Conservation (phyloP, 2,329 filamentous ascomycete genomes). For the Penicillium sp. region DNA sequence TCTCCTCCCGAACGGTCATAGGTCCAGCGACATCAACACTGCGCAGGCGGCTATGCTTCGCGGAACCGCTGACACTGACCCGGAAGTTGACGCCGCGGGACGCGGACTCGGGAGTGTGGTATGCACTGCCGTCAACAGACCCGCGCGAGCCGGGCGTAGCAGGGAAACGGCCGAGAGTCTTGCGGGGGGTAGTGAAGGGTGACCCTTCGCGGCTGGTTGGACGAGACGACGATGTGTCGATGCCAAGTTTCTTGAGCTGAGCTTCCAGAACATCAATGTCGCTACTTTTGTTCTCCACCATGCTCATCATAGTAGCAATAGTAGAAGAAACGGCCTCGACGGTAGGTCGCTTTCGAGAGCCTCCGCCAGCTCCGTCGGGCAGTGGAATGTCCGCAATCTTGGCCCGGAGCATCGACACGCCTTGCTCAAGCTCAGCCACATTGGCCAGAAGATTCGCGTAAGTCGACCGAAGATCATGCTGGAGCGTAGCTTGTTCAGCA, state of each 20-base stretch:
- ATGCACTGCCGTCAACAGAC: constrained; percentile 40
- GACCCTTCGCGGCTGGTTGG: constrained; percentile 39
- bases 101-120: constrained; percentile 45
- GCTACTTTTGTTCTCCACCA: constrained; percentile 87
- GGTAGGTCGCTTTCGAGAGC: constrained; percentile 63
- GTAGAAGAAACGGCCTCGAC: constrained; percentile 91
- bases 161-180: constrained; percentile 34
- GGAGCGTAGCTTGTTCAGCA: constrained; percentile 78
- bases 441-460: constrained; percentile 73
- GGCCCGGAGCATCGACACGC: constrained; percentile 74
- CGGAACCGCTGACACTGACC: constrained; percentile 38
- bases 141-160: constrained; percentile 41
- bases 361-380: constrained; percentile 50
- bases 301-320: constrained; percentile 86
- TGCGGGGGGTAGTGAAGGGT: constrained; percentile 41
- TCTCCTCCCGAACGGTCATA: constrained; percentile 32
- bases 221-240: constrained; percentile 39
- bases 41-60: constrained; percentile 35
- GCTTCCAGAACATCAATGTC: constrained; percentile 89
- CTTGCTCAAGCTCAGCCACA: constrained; percentile 77
- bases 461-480: constrained; percentile 77
- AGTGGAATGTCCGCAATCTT: constrained; percentile 64
- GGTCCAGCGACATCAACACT: constrained; percentile 30
- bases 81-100: constrained; percentile 36
- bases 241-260: constrained; percentile 73